These are phyloP conservation scores for Curvularia eragrostidis DNA, from an alignment of 2,329 filamentous ascomycete genomes.

Conservation along the genomic window DNA sequence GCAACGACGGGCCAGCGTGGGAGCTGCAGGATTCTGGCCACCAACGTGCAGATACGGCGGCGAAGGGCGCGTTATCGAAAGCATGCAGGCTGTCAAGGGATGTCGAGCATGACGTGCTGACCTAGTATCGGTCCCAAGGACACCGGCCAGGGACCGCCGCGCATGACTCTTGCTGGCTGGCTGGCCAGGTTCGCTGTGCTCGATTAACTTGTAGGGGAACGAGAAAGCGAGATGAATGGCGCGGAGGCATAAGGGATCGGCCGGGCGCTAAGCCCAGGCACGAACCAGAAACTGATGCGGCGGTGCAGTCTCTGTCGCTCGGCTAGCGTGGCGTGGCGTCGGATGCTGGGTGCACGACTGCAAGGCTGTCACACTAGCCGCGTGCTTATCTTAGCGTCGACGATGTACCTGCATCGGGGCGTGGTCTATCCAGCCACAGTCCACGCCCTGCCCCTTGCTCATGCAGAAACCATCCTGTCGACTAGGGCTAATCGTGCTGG, in stretches of 20 bases:
- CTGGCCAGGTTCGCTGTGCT: neutral
- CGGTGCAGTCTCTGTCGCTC: conserved; percentile 4
- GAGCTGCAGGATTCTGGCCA: conserved; percentile 15
- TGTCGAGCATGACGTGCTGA: neutral
- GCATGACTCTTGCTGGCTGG: neutral
- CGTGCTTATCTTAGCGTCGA: conserved; percentile 12
- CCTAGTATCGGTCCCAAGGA: conserved; percentile 2
- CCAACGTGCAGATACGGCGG: conserved; percentile 13
- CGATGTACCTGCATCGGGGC: conserved; percentile 15
- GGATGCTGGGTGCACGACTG: conserved; percentile 6
- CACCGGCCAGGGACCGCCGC: neutral
- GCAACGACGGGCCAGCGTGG: conserved; percentile 6
- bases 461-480: conserved; percentile 10
- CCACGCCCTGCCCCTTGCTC: conserved; percentile 12
- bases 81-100: conserved; percentile 4
- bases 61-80: conserved; percentile 11
- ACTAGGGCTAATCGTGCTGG: conserved; percentile 5
- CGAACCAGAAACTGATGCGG: conserved; percentile 1
- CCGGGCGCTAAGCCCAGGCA: conserved; percentile 16
- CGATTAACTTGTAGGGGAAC: neutral
- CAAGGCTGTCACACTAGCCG: conserved; percentile 17
- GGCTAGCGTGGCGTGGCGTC: conserved; percentile 8
- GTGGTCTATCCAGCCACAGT: conserved; percentile 9
- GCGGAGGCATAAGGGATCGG: conserved; percentile 9
- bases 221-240: conserved; percentile 4